These are phyloP conservation scores for Xylariaceae sp. DNA, from an alignment of 2,329 filamentous ascomycete species.

Conservation along the genomic window DNA sequence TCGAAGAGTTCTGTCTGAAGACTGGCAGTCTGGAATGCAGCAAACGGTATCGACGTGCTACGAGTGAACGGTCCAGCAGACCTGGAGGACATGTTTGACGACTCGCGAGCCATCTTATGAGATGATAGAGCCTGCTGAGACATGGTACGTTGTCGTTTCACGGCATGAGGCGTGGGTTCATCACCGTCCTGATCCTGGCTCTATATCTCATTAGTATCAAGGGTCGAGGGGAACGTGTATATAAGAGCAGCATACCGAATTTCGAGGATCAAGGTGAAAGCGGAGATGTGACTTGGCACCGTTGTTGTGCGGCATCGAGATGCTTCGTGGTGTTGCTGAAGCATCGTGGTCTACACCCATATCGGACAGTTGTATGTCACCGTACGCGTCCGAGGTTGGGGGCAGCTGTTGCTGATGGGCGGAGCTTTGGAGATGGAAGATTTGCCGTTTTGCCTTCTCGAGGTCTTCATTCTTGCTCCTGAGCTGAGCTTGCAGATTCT, in stretches of 20 bases:
- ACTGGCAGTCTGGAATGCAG: constrained; percentile 24
- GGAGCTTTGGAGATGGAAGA: constrained; percentile 27
- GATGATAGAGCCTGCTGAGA: constrained; percentile 32
- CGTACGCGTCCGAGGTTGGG: constrained; percentile 21
- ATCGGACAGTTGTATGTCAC: constrained; percentile 30
- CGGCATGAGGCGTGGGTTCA: constrained; percentile 26
- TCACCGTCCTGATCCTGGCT: constrained; percentile 26
- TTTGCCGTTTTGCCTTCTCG: constrained; percentile 23
- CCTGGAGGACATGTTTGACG: constrained; percentile 39
- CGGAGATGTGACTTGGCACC: constrained; percentile 24
- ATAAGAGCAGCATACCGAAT: constrained; percentile 29
- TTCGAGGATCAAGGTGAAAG: constrained; percentile 21
- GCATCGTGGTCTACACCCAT: constrained; percentile 24
- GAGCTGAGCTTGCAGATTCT: constrained; percentile 26
- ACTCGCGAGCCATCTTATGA: constrained; percentile 41
- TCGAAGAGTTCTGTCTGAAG: constrained; percentile 18
- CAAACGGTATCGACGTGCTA: constrained; percentile 34
- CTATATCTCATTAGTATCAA: constrained; percentile 24
- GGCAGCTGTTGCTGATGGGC: constrained; percentile 24
- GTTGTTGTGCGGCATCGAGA: constrained; percentile 29
- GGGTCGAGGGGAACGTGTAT: constrained; percentile 6
- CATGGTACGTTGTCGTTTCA: constrained; percentile 34
- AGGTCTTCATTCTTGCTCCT: constrained; percentile 27
- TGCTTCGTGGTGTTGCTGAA: constrained; percentile 26
- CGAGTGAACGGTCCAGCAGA: constrained; percentile 37